Percentiles rank a stretch among this genome's conserved stretches.
These are phyloP conservation scores for Aspergillus sp. DNA, from an alignment of 2,329 filamentous ascomycete species.

Conservation along the genomic window DNA sequence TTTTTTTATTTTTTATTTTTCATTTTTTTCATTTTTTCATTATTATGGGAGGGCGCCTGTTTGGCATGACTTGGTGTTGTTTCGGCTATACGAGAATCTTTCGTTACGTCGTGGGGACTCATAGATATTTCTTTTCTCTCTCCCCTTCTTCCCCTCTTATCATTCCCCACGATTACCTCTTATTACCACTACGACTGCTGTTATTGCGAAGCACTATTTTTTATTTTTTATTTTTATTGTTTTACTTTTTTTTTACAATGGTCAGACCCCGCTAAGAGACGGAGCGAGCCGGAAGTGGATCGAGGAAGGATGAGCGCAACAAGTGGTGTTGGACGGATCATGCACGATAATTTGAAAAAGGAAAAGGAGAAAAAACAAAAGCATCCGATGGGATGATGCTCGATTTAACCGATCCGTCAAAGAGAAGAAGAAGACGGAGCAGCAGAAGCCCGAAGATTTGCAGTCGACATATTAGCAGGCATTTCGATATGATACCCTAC, in stretches of 20 bases:
- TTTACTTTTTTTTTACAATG: not conserved
- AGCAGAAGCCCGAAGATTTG: not conserved
- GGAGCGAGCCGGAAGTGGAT: not conserved
- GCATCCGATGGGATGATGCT: not conserved
- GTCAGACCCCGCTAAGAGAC: not conserved
- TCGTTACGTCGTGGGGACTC: too few relatives aligned
- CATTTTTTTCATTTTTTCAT: too few relatives aligned
- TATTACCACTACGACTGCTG: too few relatives aligned
- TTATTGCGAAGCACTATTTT: not conserved
- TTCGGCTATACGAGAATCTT: too few relatives aligned
- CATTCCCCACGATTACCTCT: too few relatives aligned
- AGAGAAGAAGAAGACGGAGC: not conserved
- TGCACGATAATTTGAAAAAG: not conserved
- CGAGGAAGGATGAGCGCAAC: not conserved
- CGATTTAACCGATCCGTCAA: not conserved
- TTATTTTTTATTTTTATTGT: not conserved
- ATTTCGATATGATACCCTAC: constrained; percentile 41
- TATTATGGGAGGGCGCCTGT: too few relatives aligned
- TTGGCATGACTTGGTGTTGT: too few relatives aligned
- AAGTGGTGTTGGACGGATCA: not conserved
- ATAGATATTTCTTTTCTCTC: too few relatives aligned
- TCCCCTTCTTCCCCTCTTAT: too few relatives aligned
- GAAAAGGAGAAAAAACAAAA: too few relatives aligned
- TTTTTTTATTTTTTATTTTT: too few relatives aligned
- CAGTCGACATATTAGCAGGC: constrained; percentile 26